These are phyloP conservation scores for Tetracentron sinense DNA, from an alignment of 164 flowering plant genomes.

Conservation along the genomic window DNA sequence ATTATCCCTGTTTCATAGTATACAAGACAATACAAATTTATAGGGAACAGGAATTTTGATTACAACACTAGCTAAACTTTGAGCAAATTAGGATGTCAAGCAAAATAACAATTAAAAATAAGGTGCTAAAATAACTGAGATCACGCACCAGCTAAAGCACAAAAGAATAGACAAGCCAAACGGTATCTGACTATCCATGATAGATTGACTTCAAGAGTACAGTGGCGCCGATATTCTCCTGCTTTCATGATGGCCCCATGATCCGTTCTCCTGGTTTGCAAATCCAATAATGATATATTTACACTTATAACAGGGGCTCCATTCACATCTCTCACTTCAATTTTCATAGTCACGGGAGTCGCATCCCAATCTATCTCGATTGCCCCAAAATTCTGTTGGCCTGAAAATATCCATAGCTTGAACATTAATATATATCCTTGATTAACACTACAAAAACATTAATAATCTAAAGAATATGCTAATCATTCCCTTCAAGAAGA, in stretches of 20 bases:
- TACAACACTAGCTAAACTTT: too few relatives aligned
- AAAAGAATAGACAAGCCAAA: conserved; percentile 45
- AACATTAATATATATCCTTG: too few relatives aligned
- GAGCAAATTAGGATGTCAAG: not conserved
- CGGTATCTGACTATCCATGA: conserved; percentile 60
- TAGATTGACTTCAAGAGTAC: conserved; percentile 55
- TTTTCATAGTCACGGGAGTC: conserved; percentile 44
- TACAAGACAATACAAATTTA: too few relatives aligned
- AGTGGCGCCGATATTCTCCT: conserved; percentile 31
- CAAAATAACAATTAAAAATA: not conserved
- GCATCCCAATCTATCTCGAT: conserved; percentile 66
- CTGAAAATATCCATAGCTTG: conserved; percentile 28
- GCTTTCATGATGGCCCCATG: conserved; percentile 7
- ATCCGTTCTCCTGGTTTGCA: conserved; percentile 22
- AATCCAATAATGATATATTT: conserved; percentile 36
- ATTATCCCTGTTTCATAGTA: too few relatives aligned
- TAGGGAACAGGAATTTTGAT: too few relatives aligned
- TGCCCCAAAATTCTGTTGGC: conserved; percentile 68
- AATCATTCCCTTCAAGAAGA: not conserved
- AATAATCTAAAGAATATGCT: not conserved
- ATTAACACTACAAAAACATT: too few relatives aligned
- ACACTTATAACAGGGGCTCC: conserved; percentile 44
- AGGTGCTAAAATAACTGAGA: not conserved
- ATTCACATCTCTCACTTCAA: conserved; percentile 52
- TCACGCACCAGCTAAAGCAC: conserved; percentile 36